Evolutionary conservation across 208 protist genomes (phyloP), one percentile per base, ranked within the genome.

Genomic region (Borovskyia barvae): DNA sequence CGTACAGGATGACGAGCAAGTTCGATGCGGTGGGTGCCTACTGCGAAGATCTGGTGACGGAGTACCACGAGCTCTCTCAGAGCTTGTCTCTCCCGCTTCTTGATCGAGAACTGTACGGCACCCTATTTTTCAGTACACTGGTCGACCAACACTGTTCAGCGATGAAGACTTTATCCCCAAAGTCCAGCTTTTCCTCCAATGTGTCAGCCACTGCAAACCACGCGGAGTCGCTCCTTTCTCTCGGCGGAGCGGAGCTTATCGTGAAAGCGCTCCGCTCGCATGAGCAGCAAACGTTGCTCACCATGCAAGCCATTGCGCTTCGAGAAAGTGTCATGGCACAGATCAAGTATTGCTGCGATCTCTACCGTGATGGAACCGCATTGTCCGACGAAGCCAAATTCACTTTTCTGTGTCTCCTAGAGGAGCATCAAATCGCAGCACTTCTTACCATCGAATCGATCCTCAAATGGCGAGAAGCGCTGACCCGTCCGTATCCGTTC

Each of bases 401-500:
- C 39, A 70, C 50, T 19, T 76, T 90, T 37, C 20, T 77, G 28
- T 40, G 59, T 0, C 50, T 73, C 0, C 28, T 93, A 17, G 52
- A 76, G 47, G 77, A 87, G 51, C 72, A 85, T 17, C 76, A 86
- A 35, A 29, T 78, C 5, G 53, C 62, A 11, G 88, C 86, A 5
- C 28, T 87, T 53, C 64, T 70, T 29, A 65, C 80, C 8, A 72
- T 84, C 9, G 80, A 93, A 61, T 60, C 77, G 7, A 77, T 93
- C 41, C 58, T 78, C 30, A 51, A 75, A 29, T 93, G 86, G 86
- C 79, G 82, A 0, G 73, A 84, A 53, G 54, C 67, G 35, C 70
- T 93, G 19, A 76, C 53, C 19, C 63, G 72, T 1, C 80, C 82
- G 1, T 89, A 77, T 62, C 63, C 80, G 1, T 93, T 93, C 51